Conservation (phyloP, 139 green algal species). For the Chlamydomonas sp. region DNA sequence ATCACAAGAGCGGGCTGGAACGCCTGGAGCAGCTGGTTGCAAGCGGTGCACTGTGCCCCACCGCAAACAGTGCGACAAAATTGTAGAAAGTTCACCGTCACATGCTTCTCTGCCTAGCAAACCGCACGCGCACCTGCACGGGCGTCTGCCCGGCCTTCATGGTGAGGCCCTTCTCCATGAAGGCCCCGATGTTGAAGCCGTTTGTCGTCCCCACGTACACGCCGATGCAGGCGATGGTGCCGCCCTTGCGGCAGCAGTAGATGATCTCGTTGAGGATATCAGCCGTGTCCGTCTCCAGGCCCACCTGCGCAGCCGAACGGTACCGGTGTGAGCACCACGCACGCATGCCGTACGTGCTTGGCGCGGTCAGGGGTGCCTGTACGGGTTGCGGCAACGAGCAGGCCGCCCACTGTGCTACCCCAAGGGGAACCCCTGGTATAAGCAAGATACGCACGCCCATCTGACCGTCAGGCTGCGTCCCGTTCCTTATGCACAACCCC, state of each 20-base stretch:
- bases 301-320: background rate
- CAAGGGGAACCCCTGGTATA: no score
- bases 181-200: slow-evolving; percentile 80
- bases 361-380: no score
- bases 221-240: slow-evolving; percentile 47
- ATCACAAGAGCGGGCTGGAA: no score
- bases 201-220: slow-evolving; percentile 71
- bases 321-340: background rate
- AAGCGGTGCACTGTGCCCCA: background rate
- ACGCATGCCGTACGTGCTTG: no score
- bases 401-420: no score
- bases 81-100: no score
- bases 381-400: no score
- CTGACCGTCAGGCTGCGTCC: no score
- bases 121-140: slow-evolving; percentile 36
- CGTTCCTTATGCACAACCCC: no score
- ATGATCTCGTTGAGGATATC: slow-evolving; percentile 88
- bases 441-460: no score
- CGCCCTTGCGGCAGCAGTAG: slow-evolving; percentile 59
- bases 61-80: background rate
- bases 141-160: slow-evolving; percentile 60
- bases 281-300: slow-evolving; percentile 76
- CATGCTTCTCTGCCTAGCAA: background rate
- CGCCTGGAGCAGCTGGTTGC: background rate
- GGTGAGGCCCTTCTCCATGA: slow-evolving; percentile 84